Evolutionary conservation across 176 grass and related monocot species (phyloP), one percentile per base, ranked within the genome.

Genomic region (Avena insularis): DNA sequence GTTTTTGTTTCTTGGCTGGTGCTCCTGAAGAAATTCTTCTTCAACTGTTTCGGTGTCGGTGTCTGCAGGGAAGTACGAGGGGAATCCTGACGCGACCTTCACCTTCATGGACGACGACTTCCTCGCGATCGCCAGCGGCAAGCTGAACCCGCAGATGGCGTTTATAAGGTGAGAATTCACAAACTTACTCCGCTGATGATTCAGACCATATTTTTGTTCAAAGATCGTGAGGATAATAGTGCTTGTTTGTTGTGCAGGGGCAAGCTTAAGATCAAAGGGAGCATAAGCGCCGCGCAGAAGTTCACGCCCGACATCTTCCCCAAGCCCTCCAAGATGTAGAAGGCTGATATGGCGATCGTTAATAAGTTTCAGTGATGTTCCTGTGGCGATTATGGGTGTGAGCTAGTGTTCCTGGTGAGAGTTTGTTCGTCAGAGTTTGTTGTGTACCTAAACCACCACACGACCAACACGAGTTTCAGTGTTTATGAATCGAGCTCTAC

Each of bases 301-400:
- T 98, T 98, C 82, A 98, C 93, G 3, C 96, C 90, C 57, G 93
- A 95, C 69, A 98, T 98, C 80, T 98, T 98, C 79, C 96, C 93
- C 43, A 98, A 94, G 79, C 88, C 93, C 51, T 84, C 96, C 0
- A 98, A 98, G 73, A 79, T 98, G 77, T 94, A 90, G 90, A 72
- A 59, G 14, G 66, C 19, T 6, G 6, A 43, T 43, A 43, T 43
- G 40, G 40, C 40, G 40, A 43, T 43, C 40, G 40, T 51, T 78
- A 78, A 78, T 45, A 27, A 40, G 40, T 21, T 62, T 43, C 15
- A 48, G 59, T 11, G n/a, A 15, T 79, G 57, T 10, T 79, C 0
- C 0, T 8, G 2, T 48, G 36, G 4, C 56, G 4, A 47, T 43
- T 9, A 23, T 78, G 76, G 75, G 75, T 57, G 73, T 16, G 14